Evolutionary conservation across 345 rosid genomes (phyloP).

Genomic region (Combretum micranthum): DNA sequence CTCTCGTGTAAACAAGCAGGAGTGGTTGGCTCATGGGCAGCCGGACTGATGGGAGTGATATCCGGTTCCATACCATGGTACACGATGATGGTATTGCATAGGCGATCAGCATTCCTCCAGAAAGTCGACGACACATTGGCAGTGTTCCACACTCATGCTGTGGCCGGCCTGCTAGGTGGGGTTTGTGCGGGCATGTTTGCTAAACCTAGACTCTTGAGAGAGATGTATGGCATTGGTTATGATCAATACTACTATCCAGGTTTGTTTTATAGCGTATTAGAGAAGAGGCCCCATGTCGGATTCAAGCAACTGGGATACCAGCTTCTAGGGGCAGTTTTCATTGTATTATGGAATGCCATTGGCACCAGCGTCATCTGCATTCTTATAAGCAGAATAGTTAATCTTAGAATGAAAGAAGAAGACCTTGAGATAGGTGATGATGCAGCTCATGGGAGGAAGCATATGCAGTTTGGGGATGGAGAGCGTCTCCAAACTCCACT

Average conservation of each 20-base stretch:
- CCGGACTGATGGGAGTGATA: constrained; percentile 37
- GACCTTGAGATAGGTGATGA: constrained; percentile 58
- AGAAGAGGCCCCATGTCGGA: constrained; percentile 11
- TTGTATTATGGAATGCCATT: constrained; percentile 33
- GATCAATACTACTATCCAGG: constrained; percentile 19
- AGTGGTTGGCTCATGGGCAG: constrained; percentile 58
- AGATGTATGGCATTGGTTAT: constrained; percentile 14
- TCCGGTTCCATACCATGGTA: constrained; percentile 51
- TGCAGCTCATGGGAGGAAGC: constrained; percentile 61
- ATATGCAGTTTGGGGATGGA: constrained; percentile 42
- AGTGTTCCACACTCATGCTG: constrained; percentile 61
- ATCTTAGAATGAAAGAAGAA: constrained; percentile 51
- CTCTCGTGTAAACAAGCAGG: constrained; percentile 16
- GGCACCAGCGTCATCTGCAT: constrained; percentile 46
- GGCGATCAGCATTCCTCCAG: constrained; percentile 41
- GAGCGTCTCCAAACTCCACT: constrained; percentile 19
- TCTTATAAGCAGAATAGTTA: constrained; percentile 30
- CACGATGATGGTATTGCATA: constrained; percentile 59
- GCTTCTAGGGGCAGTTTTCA: constrained; percentile 33
- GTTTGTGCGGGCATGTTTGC: constrained; percentile 41
- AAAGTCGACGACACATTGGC: constrained; percentile 56
- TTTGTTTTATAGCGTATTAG: constrained; percentile 24
- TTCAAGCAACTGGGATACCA: constrained; percentile 30
- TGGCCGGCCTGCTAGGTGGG: constrained; percentile 51
- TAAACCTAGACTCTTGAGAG: constrained; percentile 25